Evolutionary conservation across 257 asterid genomes (phyloP), one percentile per base, ranked within the genome.

Genomic region (Scutellaria galericulata): DNA sequence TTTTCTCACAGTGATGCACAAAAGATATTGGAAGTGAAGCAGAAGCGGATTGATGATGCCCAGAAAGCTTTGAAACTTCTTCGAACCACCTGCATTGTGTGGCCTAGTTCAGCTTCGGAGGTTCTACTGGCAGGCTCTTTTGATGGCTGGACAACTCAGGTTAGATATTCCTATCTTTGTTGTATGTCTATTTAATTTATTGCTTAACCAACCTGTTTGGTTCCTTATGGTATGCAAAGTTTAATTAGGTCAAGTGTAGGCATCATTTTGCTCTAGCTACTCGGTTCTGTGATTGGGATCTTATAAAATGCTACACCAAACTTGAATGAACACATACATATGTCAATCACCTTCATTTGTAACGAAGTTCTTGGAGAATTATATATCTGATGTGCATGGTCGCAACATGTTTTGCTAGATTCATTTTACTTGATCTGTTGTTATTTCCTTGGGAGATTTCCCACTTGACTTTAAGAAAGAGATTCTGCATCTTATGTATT

Each of bases 131-230:
- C 72, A 7, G 99, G 99, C 41, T 92, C 98, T 7, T 95, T 91
- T 79, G 99, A 95, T 81, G 96, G 98, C 78, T 95, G 99, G 99
- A 88, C 92, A 42, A 82, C 92, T 64, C 92, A 95, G 99, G 99
- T 95, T 61, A 50, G 77, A 61, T 71, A 10, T 64, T 57, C 39
- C 60, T 13, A 7, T 68, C 57, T 42, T 39, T n/a, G 14, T 51
- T 41, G n/a, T 52, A 20, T 45, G 61, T 18, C 10, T 55, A 20
- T 68, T 45, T 7, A 40, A 14, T 20, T 54, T 41, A n/a, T 55
- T 72, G 72, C 47, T 13, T 70, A 27, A 66, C 11, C 53, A 51
- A 37, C 42, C 40, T 35, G 39, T 18, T 52, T 71, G 54, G 61
- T 73, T 14, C 42, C 50, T 58, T 47, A 10, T 48, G 59, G n/a